Evolutionary conservation across 352 stramenopile genomes (phyloP).

Genomic region (Blastocystis sp.): DNA sequence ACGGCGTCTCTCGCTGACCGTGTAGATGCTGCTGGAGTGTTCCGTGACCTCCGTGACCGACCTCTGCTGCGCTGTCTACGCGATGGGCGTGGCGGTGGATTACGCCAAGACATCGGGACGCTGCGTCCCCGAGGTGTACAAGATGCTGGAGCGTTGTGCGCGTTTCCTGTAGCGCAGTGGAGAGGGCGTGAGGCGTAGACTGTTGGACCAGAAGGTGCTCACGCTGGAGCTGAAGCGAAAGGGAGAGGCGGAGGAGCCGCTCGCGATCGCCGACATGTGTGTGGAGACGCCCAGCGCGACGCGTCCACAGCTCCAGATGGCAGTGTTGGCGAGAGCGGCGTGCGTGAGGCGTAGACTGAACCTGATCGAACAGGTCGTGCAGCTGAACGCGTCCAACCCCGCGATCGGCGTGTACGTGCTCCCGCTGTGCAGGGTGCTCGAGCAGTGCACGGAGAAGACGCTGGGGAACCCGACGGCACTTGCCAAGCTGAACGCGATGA

Average conservation of each 20-base stretch:
- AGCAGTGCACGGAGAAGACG: not conserved
- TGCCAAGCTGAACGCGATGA: not conserved
- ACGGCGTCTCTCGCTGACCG: too few species aligned
- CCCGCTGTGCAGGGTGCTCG: not conserved
- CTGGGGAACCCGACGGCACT: not conserved
- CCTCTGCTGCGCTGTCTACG: not conserved
- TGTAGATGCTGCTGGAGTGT: constrained; percentile 22
- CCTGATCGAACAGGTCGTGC: not conserved
- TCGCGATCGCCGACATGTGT: not conserved
- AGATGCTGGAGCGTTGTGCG: not conserved
- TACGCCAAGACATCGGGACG: not conserved
- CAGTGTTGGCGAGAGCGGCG: not conserved
- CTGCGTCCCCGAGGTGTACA: constrained; percentile 28
- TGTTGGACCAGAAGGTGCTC: not conserved
- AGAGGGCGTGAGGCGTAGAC: not conserved
- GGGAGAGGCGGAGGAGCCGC: not conserved
- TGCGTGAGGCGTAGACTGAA: not conserved
- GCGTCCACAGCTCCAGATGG: not conserved
- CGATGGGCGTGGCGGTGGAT: constrained; percentile 1
- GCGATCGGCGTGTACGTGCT: not conserved
- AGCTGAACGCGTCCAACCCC: constrained; percentile 12
- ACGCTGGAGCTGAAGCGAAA: not conserved
- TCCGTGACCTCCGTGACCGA: not conserved
- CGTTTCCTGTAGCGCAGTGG: not conserved
- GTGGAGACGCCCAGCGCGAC: not conserved